phyloP scores from a whole-genome alignment of 305 asterid species.

The Vinca major region DNA sequence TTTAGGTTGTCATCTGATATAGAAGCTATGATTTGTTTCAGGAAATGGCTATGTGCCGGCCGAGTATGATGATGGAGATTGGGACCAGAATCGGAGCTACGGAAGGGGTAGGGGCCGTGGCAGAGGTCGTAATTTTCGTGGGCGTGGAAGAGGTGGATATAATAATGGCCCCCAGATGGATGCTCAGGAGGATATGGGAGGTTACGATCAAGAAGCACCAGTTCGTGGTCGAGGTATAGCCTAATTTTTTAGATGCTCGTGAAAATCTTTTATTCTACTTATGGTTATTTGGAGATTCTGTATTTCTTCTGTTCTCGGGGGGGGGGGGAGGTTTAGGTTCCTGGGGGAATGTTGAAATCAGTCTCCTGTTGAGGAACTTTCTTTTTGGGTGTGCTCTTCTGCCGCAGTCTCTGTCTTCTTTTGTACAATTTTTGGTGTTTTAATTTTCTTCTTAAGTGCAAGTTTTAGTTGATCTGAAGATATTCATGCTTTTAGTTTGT shows the following conservation, averaged over 20 bases:
- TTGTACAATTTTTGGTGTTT: too few species aligned
- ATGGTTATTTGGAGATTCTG: not conserved
- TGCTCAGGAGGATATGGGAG: slow-evolving; percentile 41
- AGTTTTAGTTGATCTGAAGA: too few species aligned
- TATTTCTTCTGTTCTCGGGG: too few species aligned
- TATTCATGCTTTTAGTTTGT: too few species aligned
- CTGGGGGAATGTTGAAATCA: too few species aligned
- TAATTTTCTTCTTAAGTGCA: too few species aligned
- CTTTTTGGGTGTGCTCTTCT: not conserved
- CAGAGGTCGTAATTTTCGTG: slow-evolving; percentile 54
- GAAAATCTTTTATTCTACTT: not conserved
- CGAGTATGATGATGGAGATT: slow-evolving; percentile 70
- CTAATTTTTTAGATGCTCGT: not conserved
- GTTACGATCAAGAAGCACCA: slow-evolving; percentile 55
- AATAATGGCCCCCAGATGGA: slow-evolving; percentile 42
- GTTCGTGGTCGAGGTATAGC: slow-evolving; percentile 43
- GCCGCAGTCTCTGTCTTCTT: too few species aligned
- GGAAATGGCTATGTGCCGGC: slow-evolving; percentile 48
- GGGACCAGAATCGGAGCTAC: slow-evolving; percentile 47
- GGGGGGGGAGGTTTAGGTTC: too few species aligned
- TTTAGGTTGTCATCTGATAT: not conserved
- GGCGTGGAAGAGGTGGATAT: slow-evolving; percentile 72
- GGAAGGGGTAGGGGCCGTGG: slow-evolving; percentile 71
- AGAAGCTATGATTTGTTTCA: slow-evolving; percentile 14
- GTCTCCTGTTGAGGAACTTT: too few species aligned